phyloP scores from a whole-genome alignment of 2,329 filamentous ascomycete species.

The Hansfordia pulvinata region DNA sequence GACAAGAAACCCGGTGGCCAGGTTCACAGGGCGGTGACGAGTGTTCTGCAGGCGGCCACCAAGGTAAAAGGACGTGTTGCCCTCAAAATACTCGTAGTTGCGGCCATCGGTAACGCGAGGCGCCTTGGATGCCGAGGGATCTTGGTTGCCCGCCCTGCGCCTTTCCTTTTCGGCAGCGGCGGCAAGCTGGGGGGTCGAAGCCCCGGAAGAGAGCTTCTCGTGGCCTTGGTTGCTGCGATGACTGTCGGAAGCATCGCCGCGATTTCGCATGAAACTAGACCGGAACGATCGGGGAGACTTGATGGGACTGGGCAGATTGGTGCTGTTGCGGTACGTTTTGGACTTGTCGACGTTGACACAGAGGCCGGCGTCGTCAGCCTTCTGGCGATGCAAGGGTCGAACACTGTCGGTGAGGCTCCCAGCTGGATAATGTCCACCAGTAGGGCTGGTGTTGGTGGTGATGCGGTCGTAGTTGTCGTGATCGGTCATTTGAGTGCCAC shows the following conservation, averaged over 20 bases:
- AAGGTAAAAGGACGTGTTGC: slow-evolving; percentile 82
- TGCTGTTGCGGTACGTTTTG: slow-evolving; percentile 38
- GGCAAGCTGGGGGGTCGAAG: slow-evolving; percentile 30
- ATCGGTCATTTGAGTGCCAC: slow-evolving; percentile 72
- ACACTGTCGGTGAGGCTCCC: slow-evolving; percentile 66
- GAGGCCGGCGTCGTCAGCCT: slow-evolving; percentile 27
- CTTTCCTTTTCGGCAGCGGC: no score
- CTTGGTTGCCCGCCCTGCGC: no score
- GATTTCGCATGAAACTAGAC: slow-evolving; percentile 56
- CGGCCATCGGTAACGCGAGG: slow-evolving; percentile 37
- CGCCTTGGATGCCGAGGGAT: slow-evolving; percentile 15
- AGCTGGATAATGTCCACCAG: slow-evolving; percentile 37
- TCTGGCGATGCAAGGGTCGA: slow-evolving; percentile 52
- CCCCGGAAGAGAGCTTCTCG: slow-evolving; percentile 71
- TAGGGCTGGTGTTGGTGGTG: slow-evolving; percentile 64
- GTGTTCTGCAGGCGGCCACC: slow-evolving; percentile 83
- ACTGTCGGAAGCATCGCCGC: slow-evolving; percentile 33
- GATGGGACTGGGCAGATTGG: slow-evolving; percentile 41
- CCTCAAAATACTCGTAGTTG: slow-evolving; percentile 87
- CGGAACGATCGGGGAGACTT: slow-evolving; percentile 67
- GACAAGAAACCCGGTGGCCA: slow-evolving; percentile 72
- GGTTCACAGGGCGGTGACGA: slow-evolving; percentile 73
- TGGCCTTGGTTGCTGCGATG: slow-evolving; percentile 42
- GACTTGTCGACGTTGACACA: slow-evolving; percentile 45
- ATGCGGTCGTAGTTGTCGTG: slow-evolving; percentile 55